Evolutionary conservation across 805 yeast genomes (phyloP), one percentile per base, ranked within the genome.

Genomic region (Cyberlindnera bimundalis): DNA sequence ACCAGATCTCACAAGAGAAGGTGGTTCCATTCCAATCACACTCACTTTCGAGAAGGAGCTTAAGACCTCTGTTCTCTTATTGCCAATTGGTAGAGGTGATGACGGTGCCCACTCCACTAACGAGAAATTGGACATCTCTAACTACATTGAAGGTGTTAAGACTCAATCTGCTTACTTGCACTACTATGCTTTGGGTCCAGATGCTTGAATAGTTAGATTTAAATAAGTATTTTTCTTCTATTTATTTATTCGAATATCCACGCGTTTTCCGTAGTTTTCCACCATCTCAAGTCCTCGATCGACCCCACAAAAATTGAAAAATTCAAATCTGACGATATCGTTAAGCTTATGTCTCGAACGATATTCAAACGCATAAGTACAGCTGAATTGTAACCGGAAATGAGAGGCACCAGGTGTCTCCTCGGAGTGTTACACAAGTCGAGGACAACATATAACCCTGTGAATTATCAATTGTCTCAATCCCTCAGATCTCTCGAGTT

Each of bases 31-130:
- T 60, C 99, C 99, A 50, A 90, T 93, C 63, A 91, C 99, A 17
- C 67, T 93, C 52, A 84, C 96, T 26, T 93, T 93, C 67, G 96
- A 93, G 71, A 74, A 89, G 57, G 81, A 79, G 61, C 75, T 93
- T 58, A 81, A 85, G 55, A 85, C 95, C 18, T 81, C 81, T 48
- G 98, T 90, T 25, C 72, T 93, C 49, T 73, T 93, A 58, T 77
- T 93, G 55, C 99, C 99, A 49, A 85, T 93, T 84, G 99, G 99
- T 51, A 84, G 95, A 68, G 99, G 99, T 53, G 97, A 93, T 63
- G 99, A 93, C 60, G 99, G 99, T 56, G 99, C 99, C 34, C 99
- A 93, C 65, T 88, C 96, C 17, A 89, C 93, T 58, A 93, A 93
- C 62, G 99, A 93, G 70, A 93, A 93, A 71, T 69, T 93, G 56